Base-by-base conservation (phyloP, 495 filamentous ascomycete genomes). In the Xylaria nigripes region DNA sequence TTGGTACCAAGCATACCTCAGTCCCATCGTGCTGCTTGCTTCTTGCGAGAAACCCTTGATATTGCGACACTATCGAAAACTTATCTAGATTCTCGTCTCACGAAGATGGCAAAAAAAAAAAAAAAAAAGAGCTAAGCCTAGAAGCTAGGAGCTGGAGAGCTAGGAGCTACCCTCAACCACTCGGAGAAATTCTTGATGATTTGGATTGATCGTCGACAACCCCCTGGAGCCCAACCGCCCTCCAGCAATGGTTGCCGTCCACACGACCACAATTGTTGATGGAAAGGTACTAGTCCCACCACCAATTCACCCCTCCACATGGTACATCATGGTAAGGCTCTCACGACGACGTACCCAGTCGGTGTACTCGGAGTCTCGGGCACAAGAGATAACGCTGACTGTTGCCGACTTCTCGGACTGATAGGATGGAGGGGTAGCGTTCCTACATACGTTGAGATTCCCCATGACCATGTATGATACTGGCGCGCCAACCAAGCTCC, bases 181-280 rank as follows among this genome's bases (percentile, higher is more conserved):
- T 54, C 51, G 51, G 51, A 54, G 51, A 54, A 48, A 54, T 48
- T 42, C 10, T 48, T n/a, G 19, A 48, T 24, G 13, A 23, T 16
- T 54, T 54, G 45, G 45, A 29, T 47, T 40, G 9, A 54, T 48
- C 32, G 44, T 29, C 23, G 34, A 47, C 22, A 45, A 47, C 10
- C 19, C 45, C 51, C 48, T 34, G 6, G 51, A 38, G 45, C 25
- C 29, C 25, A 53, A 46, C 51, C 10, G 24, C 51, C 15, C n/a
- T 30, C 16, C 30, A 27, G 15, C 36, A 40, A 19, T 18, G 36
- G 43, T 42, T 47, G 32, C 42, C 30, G 24, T 27, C 44, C n/a
- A 38, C 22, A 18, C 4, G 9, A 34, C 51, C 32, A 42, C 7
- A 13, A 25, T 29, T 18, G 48, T 48, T 46, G 51, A 29, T 22